Conservation (phyloP, 2,329 filamentous ascomycete genomes). For the Aureobasidium sp. region DNA sequence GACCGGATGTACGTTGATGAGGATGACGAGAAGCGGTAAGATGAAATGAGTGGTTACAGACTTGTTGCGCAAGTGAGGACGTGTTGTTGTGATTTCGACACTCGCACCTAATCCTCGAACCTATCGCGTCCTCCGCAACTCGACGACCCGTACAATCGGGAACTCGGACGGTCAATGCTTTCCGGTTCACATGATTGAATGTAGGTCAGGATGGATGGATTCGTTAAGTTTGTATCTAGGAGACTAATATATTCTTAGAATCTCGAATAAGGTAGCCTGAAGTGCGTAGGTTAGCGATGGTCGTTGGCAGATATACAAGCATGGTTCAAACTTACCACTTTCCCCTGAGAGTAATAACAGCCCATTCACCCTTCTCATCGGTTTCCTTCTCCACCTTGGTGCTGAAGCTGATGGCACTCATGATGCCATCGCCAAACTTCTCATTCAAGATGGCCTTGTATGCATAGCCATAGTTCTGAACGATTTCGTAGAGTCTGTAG, state of each 20-base stretch:
- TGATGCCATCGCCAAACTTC: constrained; percentile 74
- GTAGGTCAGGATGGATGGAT: background rate
- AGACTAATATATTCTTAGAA: constrained; percentile 30
- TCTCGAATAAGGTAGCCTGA: constrained; percentile 41
- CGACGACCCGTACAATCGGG: background rate
- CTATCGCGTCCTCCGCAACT: background rate
- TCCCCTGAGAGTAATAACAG: constrained; percentile 70
- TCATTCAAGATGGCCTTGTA: constrained; percentile 95
- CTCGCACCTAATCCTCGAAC: background rate
- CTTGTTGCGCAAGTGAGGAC: background rate
- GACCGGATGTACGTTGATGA: background rate
- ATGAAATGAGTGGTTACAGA: background rate
- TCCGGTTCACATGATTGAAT: background rate
- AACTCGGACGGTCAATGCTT: background rate
- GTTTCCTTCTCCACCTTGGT: constrained; percentile 92
- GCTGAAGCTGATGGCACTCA: constrained; percentile 88
- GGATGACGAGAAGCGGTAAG: background rate
- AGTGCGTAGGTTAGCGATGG: background rate
- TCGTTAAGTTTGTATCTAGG: constrained; percentile 6
- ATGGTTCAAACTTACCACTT: constrained; percentile 57
- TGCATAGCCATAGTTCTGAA: constrained; percentile 94
- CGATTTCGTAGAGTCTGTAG: constrained; percentile 85
- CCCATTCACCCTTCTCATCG: constrained; percentile 77
- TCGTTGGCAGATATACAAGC: too few relatives aligned
- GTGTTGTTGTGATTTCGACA: background rate